phyloP scores from a whole-genome alignment of 1,284 basidiomycete genomes.

The Apiotrichum laibachii region DNA sequence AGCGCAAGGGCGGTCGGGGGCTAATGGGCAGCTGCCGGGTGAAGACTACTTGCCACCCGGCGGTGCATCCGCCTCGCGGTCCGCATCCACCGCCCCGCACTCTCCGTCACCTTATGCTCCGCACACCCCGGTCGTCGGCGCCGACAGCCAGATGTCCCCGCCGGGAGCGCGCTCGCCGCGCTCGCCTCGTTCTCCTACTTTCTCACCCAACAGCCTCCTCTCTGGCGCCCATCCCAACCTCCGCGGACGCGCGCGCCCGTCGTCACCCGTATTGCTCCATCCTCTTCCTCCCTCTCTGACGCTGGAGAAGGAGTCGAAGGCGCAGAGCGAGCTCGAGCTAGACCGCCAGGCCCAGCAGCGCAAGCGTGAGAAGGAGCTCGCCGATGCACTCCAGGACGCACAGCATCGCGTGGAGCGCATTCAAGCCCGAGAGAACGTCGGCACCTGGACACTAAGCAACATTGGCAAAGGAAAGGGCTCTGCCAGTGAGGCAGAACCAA shows the following conservation, averaged over 20 bases:
- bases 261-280: slow-evolving; percentile 40
- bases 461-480: neutral
- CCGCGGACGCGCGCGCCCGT: slow-evolving; percentile 15
- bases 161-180: neutral
- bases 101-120: too few species aligned
- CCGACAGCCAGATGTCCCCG: neutral
- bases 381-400: slow-evolving; percentile 49
- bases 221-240: neutral
- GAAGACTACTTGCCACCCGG: neutral
- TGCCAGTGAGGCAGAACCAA: neutral
- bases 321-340: slow-evolving; percentile 44
- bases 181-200: neutral
- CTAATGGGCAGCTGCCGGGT: neutral
- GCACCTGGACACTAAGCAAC: slow-evolving; percentile 28
- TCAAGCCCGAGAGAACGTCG: slow-evolving; percentile 26
- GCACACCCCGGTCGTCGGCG: too few species aligned
- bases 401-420: slow-evolving; percentile 36
- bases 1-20: too few species aligned
- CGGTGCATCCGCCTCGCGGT: neutral
- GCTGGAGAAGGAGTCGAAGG: slow-evolving; percentile 31
- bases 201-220: too few species aligned
- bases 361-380: slow-evolving; percentile 35
- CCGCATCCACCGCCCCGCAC: too few species aligned
- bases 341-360: slow-evolving; percentile 37
- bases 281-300: slow-evolving; percentile 35